These are phyloP conservation scores for Aureobasidium sp. DNA, from an alignment of 2,329 filamentous ascomycete species.

Conservation along the genomic window DNA sequence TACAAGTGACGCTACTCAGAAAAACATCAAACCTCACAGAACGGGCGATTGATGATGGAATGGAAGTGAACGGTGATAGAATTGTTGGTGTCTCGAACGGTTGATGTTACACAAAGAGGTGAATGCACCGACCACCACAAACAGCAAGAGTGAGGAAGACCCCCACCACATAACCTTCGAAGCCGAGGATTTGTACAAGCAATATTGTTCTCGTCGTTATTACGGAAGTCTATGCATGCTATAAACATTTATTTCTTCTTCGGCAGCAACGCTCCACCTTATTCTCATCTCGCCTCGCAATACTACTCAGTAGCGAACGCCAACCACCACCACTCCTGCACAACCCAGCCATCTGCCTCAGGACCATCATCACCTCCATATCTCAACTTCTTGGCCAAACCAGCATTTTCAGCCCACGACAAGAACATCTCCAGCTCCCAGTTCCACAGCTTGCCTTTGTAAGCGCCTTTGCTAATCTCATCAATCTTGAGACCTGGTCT, in stretches of 20 bases:
- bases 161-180: too few relatives aligned
- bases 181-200: background rate
- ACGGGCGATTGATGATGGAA: too few relatives aligned
- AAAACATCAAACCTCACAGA: too few relatives aligned
- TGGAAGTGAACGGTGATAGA: too few relatives aligned
- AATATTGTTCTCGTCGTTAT: background rate
- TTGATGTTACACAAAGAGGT: too few relatives aligned
- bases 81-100: too few relatives aligned
- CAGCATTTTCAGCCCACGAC: conserved; percentile 64
- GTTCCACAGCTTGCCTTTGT: conserved; percentile 65
- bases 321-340: conserved; percentile 18
- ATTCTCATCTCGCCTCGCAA: background rate
- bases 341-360: conserved; percentile 4
- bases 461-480: conserved; percentile 50
- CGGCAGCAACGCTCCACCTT: background rate
- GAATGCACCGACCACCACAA: too few relatives aligned
- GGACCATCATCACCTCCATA: conserved; percentile 30
- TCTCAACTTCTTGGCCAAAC: conserved; percentile 51
- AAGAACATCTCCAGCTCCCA: conserved; percentile 69
- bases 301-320: conserved; percentile 2
- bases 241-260: background rate
- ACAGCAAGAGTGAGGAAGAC: too few relatives aligned
- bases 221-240: background rate
- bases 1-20: too few relatives aligned
- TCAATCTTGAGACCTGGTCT: conserved; percentile 57